phyloP scores from a whole-genome alignment of 1,139 yeast genomes.

The Pichia terricola region DNA sequence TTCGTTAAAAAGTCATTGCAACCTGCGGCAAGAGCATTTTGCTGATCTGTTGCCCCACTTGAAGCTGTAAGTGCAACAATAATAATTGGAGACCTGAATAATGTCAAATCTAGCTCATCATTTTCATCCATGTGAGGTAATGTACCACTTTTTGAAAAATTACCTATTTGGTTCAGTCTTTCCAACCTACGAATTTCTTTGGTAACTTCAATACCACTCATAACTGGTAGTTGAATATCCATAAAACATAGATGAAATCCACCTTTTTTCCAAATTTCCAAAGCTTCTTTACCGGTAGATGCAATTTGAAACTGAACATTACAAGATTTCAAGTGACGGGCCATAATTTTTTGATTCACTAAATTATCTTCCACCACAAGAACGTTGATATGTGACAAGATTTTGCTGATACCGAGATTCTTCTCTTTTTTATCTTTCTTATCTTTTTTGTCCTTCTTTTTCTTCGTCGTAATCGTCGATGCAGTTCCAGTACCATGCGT shows the following conservation, averaged over 20 bases:
- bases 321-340: slow-evolving; percentile 82
- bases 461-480: background rate
- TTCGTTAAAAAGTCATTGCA: slow-evolving; percentile 96
- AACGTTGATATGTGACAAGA: slow-evolving; percentile 75
- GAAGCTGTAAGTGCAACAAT: slow-evolving; percentile 95
- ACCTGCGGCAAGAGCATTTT: slow-evolving; percentile 91
- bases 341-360: slow-evolving; percentile 86
- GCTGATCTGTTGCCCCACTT: slow-evolving; percentile 76
- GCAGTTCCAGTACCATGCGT: background rate
- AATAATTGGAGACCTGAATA: slow-evolving; percentile 83
- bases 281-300: slow-evolving; percentile 84
- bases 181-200: slow-evolving; percentile 81
- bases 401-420: slow-evolving; percentile 34
- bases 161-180: slow-evolving; percentile 73
- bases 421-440: slow-evolving; percentile 6
- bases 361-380: slow-evolving; percentile 93
- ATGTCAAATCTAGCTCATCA: slow-evolving; percentile 45
- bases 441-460: background rate
- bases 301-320: slow-evolving; percentile 82
- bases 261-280: slow-evolving; percentile 85
- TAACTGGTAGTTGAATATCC: slow-evolving; percentile 92
- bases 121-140: slow-evolving; percentile 18
- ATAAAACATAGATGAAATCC: slow-evolving; percentile 86
- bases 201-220: slow-evolving; percentile 90
- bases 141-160: slow-evolving; percentile 18